A percentile compares a stretch with the other conserved stretches of the same genome.
Conservation (phyloP, 345 rosid species). For the Salix caprea region DNA sequence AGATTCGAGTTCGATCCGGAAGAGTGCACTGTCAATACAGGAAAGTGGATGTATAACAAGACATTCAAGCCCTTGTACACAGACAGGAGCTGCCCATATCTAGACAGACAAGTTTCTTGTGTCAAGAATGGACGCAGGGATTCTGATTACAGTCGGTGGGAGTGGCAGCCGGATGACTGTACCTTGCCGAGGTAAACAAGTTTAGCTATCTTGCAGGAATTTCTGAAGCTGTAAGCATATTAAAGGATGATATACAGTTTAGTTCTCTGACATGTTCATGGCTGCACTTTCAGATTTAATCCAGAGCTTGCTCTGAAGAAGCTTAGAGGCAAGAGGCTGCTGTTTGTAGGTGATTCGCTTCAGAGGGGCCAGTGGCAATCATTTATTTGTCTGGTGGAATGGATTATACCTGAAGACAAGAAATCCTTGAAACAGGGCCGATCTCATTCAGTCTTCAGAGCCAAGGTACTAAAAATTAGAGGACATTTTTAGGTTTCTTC, state of each 20-base stretch:
- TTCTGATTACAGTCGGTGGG: conserved; percentile 73
- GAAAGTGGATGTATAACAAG: conserved; percentile 77
- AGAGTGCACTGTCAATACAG: conserved; percentile 66
- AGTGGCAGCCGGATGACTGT: conserved; percentile 95
- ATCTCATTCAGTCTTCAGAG: conserved; percentile 25
- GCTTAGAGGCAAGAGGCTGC: conserved; percentile 21
- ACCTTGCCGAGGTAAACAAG: conserved; percentile 56
- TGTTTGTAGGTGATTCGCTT: conserved; percentile 30
- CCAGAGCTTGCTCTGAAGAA: conserved; percentile 29
- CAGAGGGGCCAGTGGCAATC: conserved; percentile 37
- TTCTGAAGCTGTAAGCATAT: too few relatives aligned
- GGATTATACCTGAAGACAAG: conserved; percentile 29
- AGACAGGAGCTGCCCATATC: conserved; percentile 73
- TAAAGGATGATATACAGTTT: neutral
- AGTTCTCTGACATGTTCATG: neutral
- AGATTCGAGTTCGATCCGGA: conserved; percentile 84
- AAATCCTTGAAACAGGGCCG: conserved; percentile 23
- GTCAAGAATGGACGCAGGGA: conserved; percentile 63
- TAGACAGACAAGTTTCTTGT: conserved; percentile 74
- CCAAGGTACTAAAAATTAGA: conserved; percentile 13
- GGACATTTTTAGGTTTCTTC: neutral
- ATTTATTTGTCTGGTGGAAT: conserved; percentile 27
- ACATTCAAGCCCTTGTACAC: conserved; percentile 62
- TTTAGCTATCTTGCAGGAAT: neutral
- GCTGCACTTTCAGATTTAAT: conserved; percentile 14